phyloP scores from a whole-genome alignment of 164 flowering plant species.

The Nelumbo lutea region DNA sequence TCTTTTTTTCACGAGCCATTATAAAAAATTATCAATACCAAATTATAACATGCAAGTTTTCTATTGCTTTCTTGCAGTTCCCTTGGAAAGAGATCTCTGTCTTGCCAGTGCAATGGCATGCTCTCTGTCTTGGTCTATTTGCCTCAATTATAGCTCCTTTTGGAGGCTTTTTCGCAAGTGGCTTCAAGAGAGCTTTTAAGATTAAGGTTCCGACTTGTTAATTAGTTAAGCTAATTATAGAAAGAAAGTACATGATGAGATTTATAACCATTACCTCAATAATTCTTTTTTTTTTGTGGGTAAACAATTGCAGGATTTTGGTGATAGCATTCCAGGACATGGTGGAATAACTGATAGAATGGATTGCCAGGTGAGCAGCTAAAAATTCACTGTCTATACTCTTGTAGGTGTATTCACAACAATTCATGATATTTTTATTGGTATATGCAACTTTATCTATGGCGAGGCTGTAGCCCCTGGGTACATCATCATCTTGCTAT shows the following conservation, averaged over 20 bases:
- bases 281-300: neutral
- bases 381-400: neutral
- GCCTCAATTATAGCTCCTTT: slow-evolving; percentile 98
- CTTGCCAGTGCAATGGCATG: slow-evolving; percentile 95
- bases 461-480: too few species aligned
- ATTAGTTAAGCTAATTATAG: neutral
- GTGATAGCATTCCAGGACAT: slow-evolving; percentile 99
- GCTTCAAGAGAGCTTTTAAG: slow-evolving; percentile 94
- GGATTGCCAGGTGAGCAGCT: slow-evolving; percentile 87
- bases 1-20: too few species aligned
- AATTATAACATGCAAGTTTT: neutral
- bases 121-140: slow-evolving; percentile 73
- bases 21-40: too few species aligned
- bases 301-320: slow-evolving; percentile 67
- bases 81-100: slow-evolving; percentile 77
- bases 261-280: neutral
- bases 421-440: neutral
- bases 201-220: slow-evolving; percentile 53
- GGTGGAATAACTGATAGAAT: slow-evolving; percentile 99
- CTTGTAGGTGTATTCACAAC: neutral
- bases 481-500: too few species aligned
- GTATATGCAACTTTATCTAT: neutral
- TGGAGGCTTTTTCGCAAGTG: slow-evolving; percentile 99
- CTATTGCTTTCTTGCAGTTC: slow-evolving; percentile 43
- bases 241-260: neutral